Base-by-base conservation (phyloP, 108 stramenopile species). In the Nannochloropsis salina region DNA sequence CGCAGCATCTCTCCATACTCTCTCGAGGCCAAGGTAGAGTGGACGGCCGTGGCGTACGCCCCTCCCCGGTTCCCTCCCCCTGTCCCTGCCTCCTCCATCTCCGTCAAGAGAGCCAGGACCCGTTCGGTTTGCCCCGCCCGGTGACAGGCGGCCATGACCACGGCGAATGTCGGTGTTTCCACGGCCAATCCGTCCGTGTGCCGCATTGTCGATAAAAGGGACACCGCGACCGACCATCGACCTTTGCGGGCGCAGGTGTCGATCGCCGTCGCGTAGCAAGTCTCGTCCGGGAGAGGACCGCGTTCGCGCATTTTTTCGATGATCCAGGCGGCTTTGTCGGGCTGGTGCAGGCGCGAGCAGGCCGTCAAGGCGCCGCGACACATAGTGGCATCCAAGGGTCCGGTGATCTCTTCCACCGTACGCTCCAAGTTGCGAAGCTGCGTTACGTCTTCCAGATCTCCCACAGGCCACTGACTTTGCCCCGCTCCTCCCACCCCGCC, bases 81-180 rank as follows among this genome's bases (percentile, higher is more conserved):
- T 42, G 83, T 31, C 44, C 86, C 86, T 41, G 51, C 74, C n/a
- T 61, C 42, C 74, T 18, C 51, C 86, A 86, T 86, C 79, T 83
- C 82, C 15, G 42, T 42, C 41, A 86, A 74, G 43, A 86, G 61
- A 11, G 31, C 44, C 42, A 86, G 47, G 31, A 82, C 82, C 2
- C 83, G 47, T 43, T 86, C 86, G 45, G 61, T 47, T 12, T 83
- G 82, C 8, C 86, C 86, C 41, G 83, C 86, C 4, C 86, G 51
- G 82, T 43, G 82, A 43, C 86, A 86, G n/a, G 61, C 61, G 20
- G 61, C 61, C 61, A 74, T 74, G 2, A 74, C 61, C 61, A 74
- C 61, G 8, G 20, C 61, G n/a, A 74, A 74, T 4, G 61, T n/a
- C 61, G 61, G n/a, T 1, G 1, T n/a, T 4, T 74, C 61, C 20